Evolutionary conservation across 805 yeast genomes (phyloP), one percentile per base, ranked within the genome.

Genomic region (Metschnikowia sp.): DNA sequence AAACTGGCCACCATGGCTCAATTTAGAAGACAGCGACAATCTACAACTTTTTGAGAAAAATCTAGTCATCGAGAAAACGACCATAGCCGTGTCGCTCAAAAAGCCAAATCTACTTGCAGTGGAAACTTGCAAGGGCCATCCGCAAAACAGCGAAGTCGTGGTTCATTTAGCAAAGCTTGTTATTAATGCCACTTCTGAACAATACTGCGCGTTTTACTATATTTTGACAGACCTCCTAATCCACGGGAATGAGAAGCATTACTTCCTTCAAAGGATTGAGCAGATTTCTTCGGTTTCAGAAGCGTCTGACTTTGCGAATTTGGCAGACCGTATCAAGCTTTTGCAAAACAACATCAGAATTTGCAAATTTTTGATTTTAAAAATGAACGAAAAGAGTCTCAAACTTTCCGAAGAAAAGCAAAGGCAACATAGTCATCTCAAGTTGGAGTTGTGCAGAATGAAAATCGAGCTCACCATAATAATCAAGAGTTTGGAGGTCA

Each of bases 21-120:
- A 57, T 44, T 40, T 61, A 1, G 63, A 62, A 8, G 68, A 65
- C 13, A 62, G 63, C 22, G 66, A 60, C 39, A 60, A 64, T 10
- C 54, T 50, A 4, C 51, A 54, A 9, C 30, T 55, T 48, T 50
- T 50, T 4, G 45, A 53, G 34, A 55, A 64, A 29, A 61, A 72
- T 46, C 55, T 70, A 30, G 62, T 72, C 9, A 52, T 64, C n/a
- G 75, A 71, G 39, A 59, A 60, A 26, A 68, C 62, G 28, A 58
- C 73, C 1, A 63, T 59, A 68, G 83, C 78, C 2, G 49, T 79
- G 22, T 65, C 79, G 2, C 68, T 69, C 47, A 72, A 70, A 10
- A 70, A 71, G 42, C 86, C 86, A 1, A 83, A 84, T 56, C 66
- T 69, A 44, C 62, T 83, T 37, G 78, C 72, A 41, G 64, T 75